A percentile compares a stretch with the other conserved stretches of the same genome.
Evolutionary conservation across 2,329 filamentous ascomycete genomes (phyloP).

Genomic region (Alternaria metachromatica): DNA sequence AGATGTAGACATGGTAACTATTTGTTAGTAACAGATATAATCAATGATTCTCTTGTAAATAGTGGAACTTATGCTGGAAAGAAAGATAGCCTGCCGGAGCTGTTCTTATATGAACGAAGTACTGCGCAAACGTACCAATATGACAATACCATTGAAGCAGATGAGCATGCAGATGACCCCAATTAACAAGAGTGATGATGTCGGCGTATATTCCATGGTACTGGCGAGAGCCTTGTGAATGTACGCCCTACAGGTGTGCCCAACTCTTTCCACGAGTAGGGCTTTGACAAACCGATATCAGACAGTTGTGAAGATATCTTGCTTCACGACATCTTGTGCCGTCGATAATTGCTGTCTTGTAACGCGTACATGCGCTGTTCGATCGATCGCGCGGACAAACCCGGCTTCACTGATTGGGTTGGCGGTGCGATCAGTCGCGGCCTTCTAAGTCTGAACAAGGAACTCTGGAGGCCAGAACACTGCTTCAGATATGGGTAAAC

Average conservation of each 20-base stretch:
- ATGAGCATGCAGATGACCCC: not conserved
- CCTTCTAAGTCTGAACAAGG: not conserved
- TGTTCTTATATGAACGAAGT: not conserved
- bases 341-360: rapidly evolving
- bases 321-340: not conserved
- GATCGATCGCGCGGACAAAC: not conserved
- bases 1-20: not conserved
- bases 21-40: not conserved
- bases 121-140: not conserved
- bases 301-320: not conserved
- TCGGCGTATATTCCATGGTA: not conserved
- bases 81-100: not conserved
- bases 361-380: not conserved
- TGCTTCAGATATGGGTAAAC: not conserved
- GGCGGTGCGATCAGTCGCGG: not conserved
- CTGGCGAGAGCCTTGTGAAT: not conserved
- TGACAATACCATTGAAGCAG: not conserved
- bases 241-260: not conserved
- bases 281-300: not conserved
- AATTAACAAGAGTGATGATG: not conserved
- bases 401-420: not conserved
- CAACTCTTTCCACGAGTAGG: rapidly evolving
- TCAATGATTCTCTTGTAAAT: not conserved
- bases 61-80: not conserved
- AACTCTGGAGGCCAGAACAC: rapidly evolving